Percentiles rank a stretch among this genome's conserved stretches.
Evolutionary conservation across 1,139 yeast species (phyloP).

Genomic region (Chernovozyma aurita): DNA sequence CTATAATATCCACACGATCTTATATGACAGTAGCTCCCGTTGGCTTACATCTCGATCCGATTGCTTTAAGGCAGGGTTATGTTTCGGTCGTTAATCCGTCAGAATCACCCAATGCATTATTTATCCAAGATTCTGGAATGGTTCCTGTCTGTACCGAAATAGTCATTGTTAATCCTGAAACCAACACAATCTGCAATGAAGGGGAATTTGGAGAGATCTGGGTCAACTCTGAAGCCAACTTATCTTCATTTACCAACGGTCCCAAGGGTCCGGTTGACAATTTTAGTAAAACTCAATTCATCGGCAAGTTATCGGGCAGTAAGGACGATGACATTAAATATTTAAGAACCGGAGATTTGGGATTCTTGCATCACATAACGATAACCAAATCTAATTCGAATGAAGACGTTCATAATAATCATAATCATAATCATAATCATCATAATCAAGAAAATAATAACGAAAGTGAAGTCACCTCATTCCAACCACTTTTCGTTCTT

Average conservation of each 20-base stretch:
- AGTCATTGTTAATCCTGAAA: constrained; percentile 94
- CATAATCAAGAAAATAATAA: constrained; percentile 14
- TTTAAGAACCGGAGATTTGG: constrained; percentile 89
- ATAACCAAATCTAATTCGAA: constrained; percentile 31
- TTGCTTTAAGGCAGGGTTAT: constrained; percentile 84
- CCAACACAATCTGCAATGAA: constrained; percentile 66
- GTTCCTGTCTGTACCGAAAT: constrained; percentile 93
- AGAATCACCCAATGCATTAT: constrained; percentile 62
- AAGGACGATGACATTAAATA: constrained; percentile 55
- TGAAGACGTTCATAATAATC: constrained; percentile 15
- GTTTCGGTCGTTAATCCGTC: constrained; percentile 75
- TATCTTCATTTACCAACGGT: constrained; percentile 56
- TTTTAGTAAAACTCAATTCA: constrained; percentile 42
- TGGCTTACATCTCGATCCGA: constrained; percentile 81
- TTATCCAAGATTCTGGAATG: constrained; percentile 91
- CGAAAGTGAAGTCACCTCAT: constrained; percentile 18
- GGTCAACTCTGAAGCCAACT: constrained; percentile 88
- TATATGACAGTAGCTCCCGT: constrained; percentile 88
- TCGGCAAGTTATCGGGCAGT: constrained; percentile 47
- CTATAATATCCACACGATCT: constrained; percentile 80
- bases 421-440: constrained; percentile 17
- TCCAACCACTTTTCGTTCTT: constrained; percentile 80
- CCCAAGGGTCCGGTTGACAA: constrained; percentile 44
- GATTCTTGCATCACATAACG: constrained; percentile 75
- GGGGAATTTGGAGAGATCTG: constrained; percentile 99